Conservation (phyloP, 2,329 filamentous ascomycete species). For the Verticillium alfalfae region DNA sequence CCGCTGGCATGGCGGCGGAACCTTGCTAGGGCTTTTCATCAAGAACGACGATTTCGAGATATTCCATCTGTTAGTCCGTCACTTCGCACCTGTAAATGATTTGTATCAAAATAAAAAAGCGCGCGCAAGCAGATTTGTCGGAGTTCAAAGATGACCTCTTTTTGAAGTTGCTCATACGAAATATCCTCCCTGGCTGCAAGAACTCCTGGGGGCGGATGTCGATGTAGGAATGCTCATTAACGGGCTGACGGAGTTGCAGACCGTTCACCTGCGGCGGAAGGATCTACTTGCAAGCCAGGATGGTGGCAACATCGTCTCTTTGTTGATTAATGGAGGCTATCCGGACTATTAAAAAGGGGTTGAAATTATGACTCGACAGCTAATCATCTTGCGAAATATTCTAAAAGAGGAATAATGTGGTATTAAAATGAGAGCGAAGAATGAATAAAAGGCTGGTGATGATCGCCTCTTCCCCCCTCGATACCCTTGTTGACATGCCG, state of each 20-base stretch:
- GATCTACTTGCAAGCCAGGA: no score
- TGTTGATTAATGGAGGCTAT: no score
- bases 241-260: no score
- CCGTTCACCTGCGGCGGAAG: not conserved
- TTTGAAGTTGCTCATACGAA: conserved; percentile 4
- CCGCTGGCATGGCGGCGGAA: not conserved
- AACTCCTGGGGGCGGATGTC: no score
- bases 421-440: not conserved
- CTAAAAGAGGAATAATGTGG: not conserved
- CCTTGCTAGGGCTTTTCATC: not conserved
- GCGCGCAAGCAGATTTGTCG: not conserved
- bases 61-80: not conserved
- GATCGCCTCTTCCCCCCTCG: not conserved
- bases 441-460: not conserved
- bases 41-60: not conserved
- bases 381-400: no score
- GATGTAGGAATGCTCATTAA: no score
- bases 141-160: conserved; percentile 19
- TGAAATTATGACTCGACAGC: no score
- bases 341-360: no score
- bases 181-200: no score
- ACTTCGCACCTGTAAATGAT: not conserved
- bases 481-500: not conserved
- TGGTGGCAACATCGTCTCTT: no score
- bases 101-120: not conserved